Percentiles rank a stretch among this genome's conserved stretches.
phyloP scores from a whole-genome alignment of 169 alveolate species.

The Neospora caninum region DNA sequence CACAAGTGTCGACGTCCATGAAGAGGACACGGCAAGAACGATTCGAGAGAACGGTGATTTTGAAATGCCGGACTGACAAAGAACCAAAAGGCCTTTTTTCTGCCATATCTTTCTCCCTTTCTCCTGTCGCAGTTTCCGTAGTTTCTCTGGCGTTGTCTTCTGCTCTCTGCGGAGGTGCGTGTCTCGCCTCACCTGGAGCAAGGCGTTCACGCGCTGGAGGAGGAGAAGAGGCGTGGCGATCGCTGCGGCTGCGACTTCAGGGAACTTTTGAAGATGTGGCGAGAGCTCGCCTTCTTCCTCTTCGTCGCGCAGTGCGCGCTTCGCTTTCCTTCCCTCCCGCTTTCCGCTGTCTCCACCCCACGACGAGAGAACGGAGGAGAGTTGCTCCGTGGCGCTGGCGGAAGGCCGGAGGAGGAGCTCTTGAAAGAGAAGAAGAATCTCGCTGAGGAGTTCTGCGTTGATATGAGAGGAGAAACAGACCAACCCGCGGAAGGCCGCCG shows the following conservation, averaged over 20 bases:
- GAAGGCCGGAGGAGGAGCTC: background rate
- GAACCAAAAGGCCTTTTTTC: no score
- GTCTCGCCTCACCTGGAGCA: slow-evolving; percentile 1
- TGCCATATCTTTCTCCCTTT: no score
- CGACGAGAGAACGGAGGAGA: background rate
- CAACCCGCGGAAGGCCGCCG: slow-evolving; percentile 12
- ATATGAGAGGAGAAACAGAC: background rate
- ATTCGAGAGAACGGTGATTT: no score
- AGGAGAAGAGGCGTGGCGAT: slow-evolving; percentile 20
- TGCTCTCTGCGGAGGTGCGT: background rate
- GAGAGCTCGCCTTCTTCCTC: background rate
- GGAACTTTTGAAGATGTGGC: background rate
- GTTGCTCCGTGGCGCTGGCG: background rate
- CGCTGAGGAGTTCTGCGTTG: background rate
- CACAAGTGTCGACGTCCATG: no score
- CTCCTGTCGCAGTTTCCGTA: no score
- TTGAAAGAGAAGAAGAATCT: background rate
- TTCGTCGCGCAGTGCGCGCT: background rate
- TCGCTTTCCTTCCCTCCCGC: background rate
- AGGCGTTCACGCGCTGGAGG: background rate
- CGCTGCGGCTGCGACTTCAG: background rate
- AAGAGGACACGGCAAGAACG: no score
- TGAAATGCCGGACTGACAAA: no score
- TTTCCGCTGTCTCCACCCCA: background rate
- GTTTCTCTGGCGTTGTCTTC: no score